Evolutionary conservation across 208 protist genomes (phyloP), one percentile per base, ranked within the genome.

Genomic region (Acanthamoeba sp.): DNA sequence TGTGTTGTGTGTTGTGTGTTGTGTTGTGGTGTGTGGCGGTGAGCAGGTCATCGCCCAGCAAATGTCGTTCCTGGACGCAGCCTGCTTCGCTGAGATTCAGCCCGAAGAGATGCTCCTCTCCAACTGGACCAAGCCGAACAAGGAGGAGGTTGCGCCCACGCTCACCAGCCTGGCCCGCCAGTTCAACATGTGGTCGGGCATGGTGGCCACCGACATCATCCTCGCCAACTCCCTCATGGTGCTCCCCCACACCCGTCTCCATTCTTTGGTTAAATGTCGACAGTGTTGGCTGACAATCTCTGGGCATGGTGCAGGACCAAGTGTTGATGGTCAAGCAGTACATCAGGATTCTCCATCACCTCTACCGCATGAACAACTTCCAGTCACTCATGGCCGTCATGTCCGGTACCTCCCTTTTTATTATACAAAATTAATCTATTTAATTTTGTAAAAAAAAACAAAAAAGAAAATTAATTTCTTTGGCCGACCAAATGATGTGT

Each of bases 111-210:
- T 90, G 82, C 45, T 90, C 4, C 52, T 59, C 50, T 90, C 52
- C 55, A 66, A 66, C 32, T 90, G 82, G 82, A 90, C 82, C 32
- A 57, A 40, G 52, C 27, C 45, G 16, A 90, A 90, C 52, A 90
- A 90, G 82, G 82, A 90, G 27, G 82, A 90, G 52, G 82, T 90
- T 6, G 82, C 82, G 27, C 82, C 82, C 24, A 90, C 45, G 18
- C 52, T 90, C 24, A 84, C 73, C 42, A n/a, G 29, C 40, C 73
- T 84, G 22, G 73, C 73, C 22, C 73, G 73, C 34, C 73, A 84
- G 73, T 84, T 84, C 73, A 84, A 84, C 73, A 84, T 84, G 73
- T 84, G 73, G 73, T 42, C 73, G 27, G 73, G 73, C 73, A 84
- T 84, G 73, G 73, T 84, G n/a, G 34, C 73, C 34, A 84, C 73